phyloP scores from a whole-genome alignment of 75 land plant species.

The Selaginella tamariscina region DNA sequence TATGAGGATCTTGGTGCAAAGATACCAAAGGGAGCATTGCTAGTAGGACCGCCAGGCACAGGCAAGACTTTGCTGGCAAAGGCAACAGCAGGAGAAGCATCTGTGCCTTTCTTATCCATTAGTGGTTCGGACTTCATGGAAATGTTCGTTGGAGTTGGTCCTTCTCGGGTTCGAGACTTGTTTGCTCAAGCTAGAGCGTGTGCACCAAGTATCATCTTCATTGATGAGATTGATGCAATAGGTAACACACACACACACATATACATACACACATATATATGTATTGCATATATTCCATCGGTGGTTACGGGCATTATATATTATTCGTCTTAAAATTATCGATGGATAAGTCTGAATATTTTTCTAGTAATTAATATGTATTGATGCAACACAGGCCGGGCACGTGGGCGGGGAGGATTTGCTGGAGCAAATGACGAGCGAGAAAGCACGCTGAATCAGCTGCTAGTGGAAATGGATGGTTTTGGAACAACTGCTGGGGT shows the following conservation, averaged over 20 bases:
- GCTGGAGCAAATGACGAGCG: conserved; percentile 11
- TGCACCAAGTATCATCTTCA: conserved; percentile 50
- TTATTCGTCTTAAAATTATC: too few species aligned
- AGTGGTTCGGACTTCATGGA: conserved; percentile 59
- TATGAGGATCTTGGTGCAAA: conserved; percentile 45
- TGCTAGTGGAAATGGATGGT: conserved; percentile 10
- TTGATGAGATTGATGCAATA: conserved; percentile 62
- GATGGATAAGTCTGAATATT: too few species aligned
- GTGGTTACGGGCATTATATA: too few species aligned
- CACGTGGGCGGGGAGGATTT: background rate
- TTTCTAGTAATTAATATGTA: too few species aligned
- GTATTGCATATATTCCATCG: too few species aligned
- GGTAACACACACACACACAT: too few species aligned
- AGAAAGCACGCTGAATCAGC: conserved; percentile 6
- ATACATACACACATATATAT: too few species aligned
- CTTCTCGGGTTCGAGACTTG: conserved; percentile 45
- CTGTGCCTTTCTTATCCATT: conserved; percentile 48
- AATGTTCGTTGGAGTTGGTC: conserved; percentile 69
- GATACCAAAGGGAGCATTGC: conserved; percentile 42
- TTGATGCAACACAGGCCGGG: too few species aligned
- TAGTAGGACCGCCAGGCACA: conserved; percentile 59
- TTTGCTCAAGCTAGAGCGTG: conserved; percentile 38
- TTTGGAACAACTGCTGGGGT: conserved; percentile 7
- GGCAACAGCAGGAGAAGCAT: conserved; percentile 57
- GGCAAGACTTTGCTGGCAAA: conserved; percentile 58